Evolutionary conservation across 1,284 basidiomycete genomes (phyloP), one percentile per base, ranked within the genome.

Genomic region (Ceratobasidium sp.): DNA sequence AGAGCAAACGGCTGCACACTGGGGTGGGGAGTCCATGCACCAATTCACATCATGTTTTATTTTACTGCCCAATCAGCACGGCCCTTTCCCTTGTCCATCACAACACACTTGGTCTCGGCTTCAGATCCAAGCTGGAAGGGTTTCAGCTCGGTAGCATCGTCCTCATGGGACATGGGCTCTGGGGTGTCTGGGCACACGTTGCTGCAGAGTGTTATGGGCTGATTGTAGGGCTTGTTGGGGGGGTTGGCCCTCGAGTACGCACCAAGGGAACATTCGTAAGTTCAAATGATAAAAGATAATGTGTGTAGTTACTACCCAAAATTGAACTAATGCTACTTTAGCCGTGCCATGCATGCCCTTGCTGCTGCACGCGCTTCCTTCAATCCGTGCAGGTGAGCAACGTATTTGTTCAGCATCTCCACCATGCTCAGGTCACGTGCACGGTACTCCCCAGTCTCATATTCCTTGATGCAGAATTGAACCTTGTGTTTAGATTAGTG

Each of bases 381-480:
- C 56, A 59, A 59, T n/a, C 56, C 56, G 17, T 31, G 56, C 8
- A 59, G 56, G 56, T 59, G 56, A 3, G 56, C 56, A 3, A 59
- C 56, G 22, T 59, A 59, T 9, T 59, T 59, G 56, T 59, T 36
- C 24, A 59, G 36, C 56, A 59, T 17, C 29, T 59, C 56, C 2
- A 31, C n/a, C 56, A 59, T 59, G 56, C 29, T 59, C 56, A 59
- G 56, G 31, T 59, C 56, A n/a, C 56, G 56, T n/a, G 56, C 11
- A 29, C 36, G 24, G 54, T 31, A 57, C 15, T 57, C 29, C 15
- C 33, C 56, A 2, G 33, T 57, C 56, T 57, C 27, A 19, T 36
- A 57, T 9, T 57, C 56, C 31, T 57, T 31, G 6, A 57, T 17
- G 22, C 56, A 57, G 22, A 41, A 57, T n/a, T 57, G 31, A 17